Conservation (phyloP, 169 alveolate genomes). For the Plasmodium falciparum region DNA sequence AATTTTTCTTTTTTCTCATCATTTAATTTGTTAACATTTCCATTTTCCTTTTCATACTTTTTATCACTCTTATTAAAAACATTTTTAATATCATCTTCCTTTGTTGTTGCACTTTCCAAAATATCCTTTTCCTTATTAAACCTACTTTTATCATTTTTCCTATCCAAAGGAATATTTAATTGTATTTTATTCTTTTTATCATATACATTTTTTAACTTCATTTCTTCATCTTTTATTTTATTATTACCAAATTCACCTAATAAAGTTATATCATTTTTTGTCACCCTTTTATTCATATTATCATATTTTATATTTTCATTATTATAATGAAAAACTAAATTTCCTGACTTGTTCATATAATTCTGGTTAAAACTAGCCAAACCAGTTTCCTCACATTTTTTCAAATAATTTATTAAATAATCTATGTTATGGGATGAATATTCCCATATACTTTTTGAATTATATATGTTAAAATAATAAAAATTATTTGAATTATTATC, state of each 20-base stretch:
- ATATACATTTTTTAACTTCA: slow-evolving; percentile 1
- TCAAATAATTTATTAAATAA: slow-evolving; percentile 11
- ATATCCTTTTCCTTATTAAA: slow-evolving; percentile 4
- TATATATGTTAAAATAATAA: slow-evolving; percentile 60
- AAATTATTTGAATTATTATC: slow-evolving; percentile 52
- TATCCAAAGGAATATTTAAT: not conserved
- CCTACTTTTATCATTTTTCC: slow-evolving; percentile 1
- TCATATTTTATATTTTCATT: not conserved
- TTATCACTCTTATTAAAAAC: too few relatives aligned
- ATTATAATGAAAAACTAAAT: not conserved
- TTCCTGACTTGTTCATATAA: not conserved
- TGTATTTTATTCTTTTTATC: slow-evolving; percentile 1
- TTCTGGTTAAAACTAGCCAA: too few relatives aligned
- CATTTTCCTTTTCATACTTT: slow-evolving; percentile 5
- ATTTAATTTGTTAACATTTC: not conserved
- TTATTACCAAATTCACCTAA: not conserved
- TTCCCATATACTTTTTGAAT: slow-evolving; percentile 54
- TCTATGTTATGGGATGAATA: slow-evolving; percentile 37
- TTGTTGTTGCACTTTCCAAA: not conserved
- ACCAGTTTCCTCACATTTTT: slow-evolving; percentile 7
- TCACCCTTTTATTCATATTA: not conserved
- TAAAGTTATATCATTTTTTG: not conserved
- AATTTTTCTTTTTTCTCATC: slow-evolving; percentile 1
- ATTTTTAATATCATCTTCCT: too few relatives aligned
- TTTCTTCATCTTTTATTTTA: slow-evolving; percentile 5